These are phyloP conservation scores for Plasmodium billcollinsi DNA, from an alignment of 169 alveolate genomes.

Conservation along the genomic window DNA sequence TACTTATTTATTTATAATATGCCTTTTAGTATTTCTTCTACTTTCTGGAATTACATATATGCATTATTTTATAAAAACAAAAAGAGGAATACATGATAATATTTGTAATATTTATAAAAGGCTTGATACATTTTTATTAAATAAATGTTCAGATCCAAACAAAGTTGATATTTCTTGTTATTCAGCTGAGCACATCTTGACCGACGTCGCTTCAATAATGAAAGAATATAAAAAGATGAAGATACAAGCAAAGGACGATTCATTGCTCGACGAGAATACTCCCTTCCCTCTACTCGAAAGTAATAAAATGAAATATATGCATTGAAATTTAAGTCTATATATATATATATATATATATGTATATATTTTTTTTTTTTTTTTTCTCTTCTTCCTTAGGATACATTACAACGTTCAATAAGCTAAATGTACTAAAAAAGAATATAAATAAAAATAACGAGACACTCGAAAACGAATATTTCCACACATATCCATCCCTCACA, in stretches of 20 bases:
- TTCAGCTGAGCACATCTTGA: constrained; percentile 20
- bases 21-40: constrained; percentile 11
- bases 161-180: neutral
- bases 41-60: constrained; percentile 6
- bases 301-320: neutral
- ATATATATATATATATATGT: neutral
- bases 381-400: neutral
- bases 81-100: constrained; percentile 28
- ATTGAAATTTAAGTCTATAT: neutral
- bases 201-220: neutral
- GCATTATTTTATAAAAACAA: constrained; percentile 2
- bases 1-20: neutral
- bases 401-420: constrained; percentile 6
- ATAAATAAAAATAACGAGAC: neutral
- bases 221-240: constrained; percentile 14
- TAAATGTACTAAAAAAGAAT: neutral
- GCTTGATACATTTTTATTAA: constrained; percentile 9
- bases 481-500: constrained; percentile 30
- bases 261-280: neutral
- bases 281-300: constrained; percentile 19
- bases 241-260: neutral
- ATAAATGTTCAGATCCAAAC: constrained; percentile 11
- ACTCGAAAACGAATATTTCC: constrained; percentile 19
- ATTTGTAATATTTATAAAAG: constrained; percentile 21
- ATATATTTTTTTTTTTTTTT: neutral